Evolutionary conservation across 768 basidiomycete genomes (phyloP), one percentile per base, ranked within the genome.

Genomic region (Suillus spraguei): DNA sequence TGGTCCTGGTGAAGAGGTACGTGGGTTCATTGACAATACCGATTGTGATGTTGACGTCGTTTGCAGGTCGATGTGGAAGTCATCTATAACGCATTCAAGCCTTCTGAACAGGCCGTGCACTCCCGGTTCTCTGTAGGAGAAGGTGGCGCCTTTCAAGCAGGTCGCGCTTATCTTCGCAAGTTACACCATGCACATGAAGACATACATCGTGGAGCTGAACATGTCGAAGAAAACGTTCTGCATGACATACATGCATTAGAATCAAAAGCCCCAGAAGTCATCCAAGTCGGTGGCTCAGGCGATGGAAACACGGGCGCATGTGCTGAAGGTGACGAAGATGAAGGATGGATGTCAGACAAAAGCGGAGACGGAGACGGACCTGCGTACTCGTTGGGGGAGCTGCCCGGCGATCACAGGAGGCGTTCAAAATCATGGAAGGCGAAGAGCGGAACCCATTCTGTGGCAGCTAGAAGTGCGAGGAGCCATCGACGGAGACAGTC

Each of bases 1-100:
- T 5, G 83, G 83, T 2, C 83, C 84, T 5, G 88, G 87, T 28
- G 85, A 86, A 62, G 91, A 92, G 78, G 91, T 92, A 62, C n/a
- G 84, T 38, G 35, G 35, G 28, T 59, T 59, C 14, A 36, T 56
- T 28, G 14, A 46, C 61, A 36, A 24, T 63, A 28, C 41, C 24
- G 42, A 59, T 66, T n/a, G 54, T 42, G 24, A 55, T 63, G 60
- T 60, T 38, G 33, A 74, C 60, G n/a, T 61, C 39, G 44, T 35
- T 61, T 44, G 52, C 64, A 89, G 87, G 85, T 89, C 60, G 84
- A 88, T 46, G 88, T 91, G 22, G 83, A 87, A 55, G 83, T 90
- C 24, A 74, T 87, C 54, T 79, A 80, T n/a, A 82, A 82, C 59
- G 78, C 81, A 14, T 71, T 74, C 39, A 50, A 65, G 16, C 61